Evolutionary conservation across 441 rosid species (phyloP), one percentile per base, ranked within the genome.

Genomic region (Gossypium aridum): DNA sequence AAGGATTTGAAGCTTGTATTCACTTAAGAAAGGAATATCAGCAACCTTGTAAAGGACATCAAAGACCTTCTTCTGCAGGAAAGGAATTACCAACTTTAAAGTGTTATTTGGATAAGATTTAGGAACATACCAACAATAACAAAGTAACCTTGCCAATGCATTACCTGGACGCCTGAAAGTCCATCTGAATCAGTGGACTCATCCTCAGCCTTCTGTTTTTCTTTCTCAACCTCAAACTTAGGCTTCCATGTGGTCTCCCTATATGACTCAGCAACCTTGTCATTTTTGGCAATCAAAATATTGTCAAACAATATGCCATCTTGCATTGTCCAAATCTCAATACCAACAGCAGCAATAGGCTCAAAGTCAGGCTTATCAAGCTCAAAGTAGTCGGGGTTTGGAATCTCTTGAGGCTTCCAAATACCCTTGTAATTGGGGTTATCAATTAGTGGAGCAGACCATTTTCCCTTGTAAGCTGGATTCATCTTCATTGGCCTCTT

Each of bases 311-410:
- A 80, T 49, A 95, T 87, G 53, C 99, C 99, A 61, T 95, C 96
- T 84, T 93, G 97, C 99, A 95, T 93, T 53, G 99, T 95, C 99
- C 99, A 95, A 74, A 95, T 95, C 90, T 95, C 99, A 64, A 95
- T 90, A 39, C 99, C 99, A 26, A 95, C 60, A 59, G 95, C 99
- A 73, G 98, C 91, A 60, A 95, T 90, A 68, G 97, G 92, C 80
- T 95, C 98, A 69, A 80, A 91, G 73, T 93, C 75, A 0, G 99
- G 98, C 49, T 74, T 84, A 71, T 93, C 92, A 62, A 95, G 89
- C 88, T 93, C 97, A 71, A 93, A 90, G 85, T 85, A 95, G 72
- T 72, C 68, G 3, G 97, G 98, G 86, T 93, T 95, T 7, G 99
- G 97, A 83, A 95, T 93, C 59, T 91, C 87, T 79, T 60, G 88